Conservation (phyloP, 2,329 filamentous ascomycete genomes). For the Fusarium secorum region DNA sequence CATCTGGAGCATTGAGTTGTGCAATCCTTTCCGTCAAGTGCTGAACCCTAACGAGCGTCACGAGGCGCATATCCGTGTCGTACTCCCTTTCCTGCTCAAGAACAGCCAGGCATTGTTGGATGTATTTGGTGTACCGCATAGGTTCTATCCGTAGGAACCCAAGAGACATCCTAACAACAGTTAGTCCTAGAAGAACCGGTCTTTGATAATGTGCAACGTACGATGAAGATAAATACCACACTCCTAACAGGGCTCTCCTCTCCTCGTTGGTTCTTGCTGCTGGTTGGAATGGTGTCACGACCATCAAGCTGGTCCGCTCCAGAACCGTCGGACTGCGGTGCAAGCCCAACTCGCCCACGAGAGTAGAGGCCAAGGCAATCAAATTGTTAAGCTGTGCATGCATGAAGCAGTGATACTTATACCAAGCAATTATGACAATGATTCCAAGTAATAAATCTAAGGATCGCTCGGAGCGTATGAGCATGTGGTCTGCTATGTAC, state of each 20-base stretch:
- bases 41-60: conserved; percentile 59
- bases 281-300: conserved; percentile 51
- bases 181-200: conserved; percentile 3
- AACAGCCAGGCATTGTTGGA: conserved; percentile 58
- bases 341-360: conserved; percentile 58
- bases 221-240: conserved; percentile 64
- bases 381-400: conserved; percentile 62
- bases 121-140: conserved; percentile 60
- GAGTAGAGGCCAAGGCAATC: conserved; percentile 56
- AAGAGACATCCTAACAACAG: conserved; percentile 49
- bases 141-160: conserved; percentile 56
- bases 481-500: conserved; percentile 57
- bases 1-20: conserved; percentile 49
- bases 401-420: conserved; percentile 63
- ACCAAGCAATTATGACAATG: conserved; percentile 59
- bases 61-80: conserved; percentile 55
- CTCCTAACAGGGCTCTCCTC: conserved; percentile 58
- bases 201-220: conserved; percentile 42
- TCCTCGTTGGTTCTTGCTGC: conserved; percentile 59
- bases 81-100: conserved; percentile 55
- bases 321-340: conserved; percentile 51
- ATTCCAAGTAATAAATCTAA: conserved; percentile 60
- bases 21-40: conserved; percentile 60
- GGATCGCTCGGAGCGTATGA: conserved; percentile 59
- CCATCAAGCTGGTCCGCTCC: conserved; percentile 54